phyloP scores from a whole-genome alignment of 2,329 filamentous ascomycete species.

The Fusarium coffeatum region DNA sequence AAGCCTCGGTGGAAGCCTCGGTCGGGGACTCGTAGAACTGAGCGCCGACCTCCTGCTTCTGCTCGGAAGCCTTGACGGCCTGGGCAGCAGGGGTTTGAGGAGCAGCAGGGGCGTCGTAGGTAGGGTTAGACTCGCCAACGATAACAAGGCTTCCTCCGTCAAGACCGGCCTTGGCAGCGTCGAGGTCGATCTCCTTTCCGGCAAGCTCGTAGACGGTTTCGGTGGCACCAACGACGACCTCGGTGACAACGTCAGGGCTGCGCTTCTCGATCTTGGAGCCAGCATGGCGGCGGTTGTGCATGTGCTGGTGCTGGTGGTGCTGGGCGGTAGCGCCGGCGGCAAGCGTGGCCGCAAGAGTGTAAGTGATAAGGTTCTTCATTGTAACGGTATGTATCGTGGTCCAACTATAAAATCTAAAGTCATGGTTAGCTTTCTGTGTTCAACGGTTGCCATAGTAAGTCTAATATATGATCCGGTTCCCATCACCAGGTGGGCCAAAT shows the following conservation, averaged over 20 bases:
- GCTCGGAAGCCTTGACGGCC: conserved; percentile 39
- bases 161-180: conserved; percentile 78
- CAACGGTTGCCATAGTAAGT: conserved; percentile 6
- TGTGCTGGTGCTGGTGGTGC: conserved; percentile 69
- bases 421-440: conserved; percentile 30
- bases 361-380: conserved; percentile 64
- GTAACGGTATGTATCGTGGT: conserved; percentile 40
- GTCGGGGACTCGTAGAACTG: conserved; percentile 65
- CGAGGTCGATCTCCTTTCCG: conserved; percentile 68
- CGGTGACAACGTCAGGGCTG: conserved; percentile 58
- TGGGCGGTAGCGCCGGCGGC: conserved; percentile 67
- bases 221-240: conserved; percentile 69
- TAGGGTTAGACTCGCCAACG: conserved; percentile 68
- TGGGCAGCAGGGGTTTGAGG: conserved; percentile 53
- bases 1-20: conserved; percentile 44
- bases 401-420: conserved; percentile 32
- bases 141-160: conserved; percentile 76
- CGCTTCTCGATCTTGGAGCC: conserved; percentile 62
- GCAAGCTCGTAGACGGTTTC: conserved; percentile 79
- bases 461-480: background rate
- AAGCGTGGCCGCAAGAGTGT: conserved; percentile 65
- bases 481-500: background rate
- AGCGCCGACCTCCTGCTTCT: conserved; percentile 54
- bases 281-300: conserved; percentile 67
- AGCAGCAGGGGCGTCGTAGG: conserved; percentile 60